A percentile compares a stretch with the other conserved stretches of the same genome.
phyloP scores from a whole-genome alignment of 306 rosid genomes.

The Rosa rugosa region DNA sequence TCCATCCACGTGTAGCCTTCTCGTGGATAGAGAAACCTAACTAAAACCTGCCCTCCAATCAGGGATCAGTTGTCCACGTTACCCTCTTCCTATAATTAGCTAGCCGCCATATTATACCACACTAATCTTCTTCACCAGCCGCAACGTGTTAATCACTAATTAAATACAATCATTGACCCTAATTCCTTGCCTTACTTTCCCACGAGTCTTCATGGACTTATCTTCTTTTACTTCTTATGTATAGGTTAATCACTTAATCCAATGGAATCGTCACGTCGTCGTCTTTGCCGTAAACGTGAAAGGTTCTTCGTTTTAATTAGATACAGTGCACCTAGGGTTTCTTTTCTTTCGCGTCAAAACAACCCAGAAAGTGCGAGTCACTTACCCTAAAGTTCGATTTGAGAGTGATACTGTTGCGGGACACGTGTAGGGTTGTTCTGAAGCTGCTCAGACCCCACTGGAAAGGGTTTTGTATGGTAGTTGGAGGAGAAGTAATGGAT shows the following conservation, averaged over 20 bases:
- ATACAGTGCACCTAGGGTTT: background rate
- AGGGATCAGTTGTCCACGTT: constrained; percentile 1
- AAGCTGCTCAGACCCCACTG: background rate
- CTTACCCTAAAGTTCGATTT: background rate
- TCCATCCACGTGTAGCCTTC: constrained; percentile 45
- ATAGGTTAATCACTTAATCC: background rate
- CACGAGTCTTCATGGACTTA: background rate
- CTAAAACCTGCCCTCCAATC: constrained; percentile 30
- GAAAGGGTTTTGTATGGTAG: background rate
- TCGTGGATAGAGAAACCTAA: constrained; percentile 6
- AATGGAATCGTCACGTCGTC: background rate
- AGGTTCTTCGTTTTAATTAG: background rate
- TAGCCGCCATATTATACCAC: constrained; percentile 45
- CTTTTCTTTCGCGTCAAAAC: background rate
- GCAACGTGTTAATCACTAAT: background rate
- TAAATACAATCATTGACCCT: background rate
- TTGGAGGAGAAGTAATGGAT: background rate
- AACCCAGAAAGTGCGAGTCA: background rate
- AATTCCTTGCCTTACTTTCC: background rate
- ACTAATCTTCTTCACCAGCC: background rate
- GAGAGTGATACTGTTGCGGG: background rate
- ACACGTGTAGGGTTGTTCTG: background rate
- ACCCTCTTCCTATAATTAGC: background rate
- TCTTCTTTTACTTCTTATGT: constrained; percentile 16
- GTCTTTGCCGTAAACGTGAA: background rate